Conservation (phyloP, 768 basidiomycete genomes). For the Lactarius akahatsu region DNA sequence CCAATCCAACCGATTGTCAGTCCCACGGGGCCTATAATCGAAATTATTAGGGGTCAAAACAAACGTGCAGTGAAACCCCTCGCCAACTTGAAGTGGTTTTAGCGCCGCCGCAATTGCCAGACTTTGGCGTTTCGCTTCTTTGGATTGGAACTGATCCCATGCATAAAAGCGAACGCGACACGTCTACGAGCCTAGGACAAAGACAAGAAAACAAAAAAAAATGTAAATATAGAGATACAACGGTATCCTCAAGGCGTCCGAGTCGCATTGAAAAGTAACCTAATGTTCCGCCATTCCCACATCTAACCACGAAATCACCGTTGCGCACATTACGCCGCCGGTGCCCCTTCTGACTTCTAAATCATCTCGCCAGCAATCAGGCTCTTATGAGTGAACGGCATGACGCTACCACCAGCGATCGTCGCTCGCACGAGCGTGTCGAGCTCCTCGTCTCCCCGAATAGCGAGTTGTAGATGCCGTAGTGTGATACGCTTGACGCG, state of each 20-base stretch:
- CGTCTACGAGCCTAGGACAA: background rate
- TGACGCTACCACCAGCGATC: too few species aligned
- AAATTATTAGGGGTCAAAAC: too few species aligned
- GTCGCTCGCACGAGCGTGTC: background rate
- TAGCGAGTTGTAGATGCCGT: background rate
- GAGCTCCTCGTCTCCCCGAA: slow-evolving; percentile 67
- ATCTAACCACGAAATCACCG: background rate
- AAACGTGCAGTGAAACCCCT: too few species aligned
- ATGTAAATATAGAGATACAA: background rate
- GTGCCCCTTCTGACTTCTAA: too few species aligned
- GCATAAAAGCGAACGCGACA: background rate
- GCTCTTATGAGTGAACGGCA: too few species aligned
- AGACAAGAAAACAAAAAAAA: background rate
- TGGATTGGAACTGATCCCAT: too few species aligned
- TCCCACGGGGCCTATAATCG: too few species aligned
- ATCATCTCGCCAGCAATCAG: too few species aligned
- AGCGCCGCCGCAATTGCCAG: too few species aligned
- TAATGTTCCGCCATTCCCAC: background rate
- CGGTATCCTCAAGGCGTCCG: background rate
- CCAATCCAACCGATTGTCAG: background rate
- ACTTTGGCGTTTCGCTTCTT: too few species aligned
- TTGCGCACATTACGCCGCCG: slow-evolving; percentile 5
- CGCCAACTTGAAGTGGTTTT: too few species aligned
- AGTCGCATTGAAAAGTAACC: background rate
- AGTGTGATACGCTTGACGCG: slow-evolving; percentile 86